A percentile compares a stretch with the other conserved stretches of the same genome.
These are phyloP conservation scores for Diphasiastrum complanatum DNA, from an alignment of 83 land plant species.

Conservation along the genomic window DNA sequence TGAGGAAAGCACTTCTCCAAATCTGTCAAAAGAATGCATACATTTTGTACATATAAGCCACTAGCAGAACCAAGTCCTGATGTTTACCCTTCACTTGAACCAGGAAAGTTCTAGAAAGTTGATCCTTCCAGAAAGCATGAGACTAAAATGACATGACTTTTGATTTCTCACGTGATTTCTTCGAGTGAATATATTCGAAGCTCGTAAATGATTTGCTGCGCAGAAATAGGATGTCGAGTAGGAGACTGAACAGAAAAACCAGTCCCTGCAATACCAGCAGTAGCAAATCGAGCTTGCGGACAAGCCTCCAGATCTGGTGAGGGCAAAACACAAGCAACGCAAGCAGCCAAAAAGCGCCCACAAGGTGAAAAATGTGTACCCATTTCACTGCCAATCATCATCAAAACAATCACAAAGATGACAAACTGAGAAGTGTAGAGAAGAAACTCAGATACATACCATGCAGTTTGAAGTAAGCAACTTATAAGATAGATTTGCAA, in stretches of 20 bases:
- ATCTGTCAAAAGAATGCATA: conserved; percentile 49
- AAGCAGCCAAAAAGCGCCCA: conserved; percentile 86
- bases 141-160: too few species aligned
- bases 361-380: conserved; percentile 98
- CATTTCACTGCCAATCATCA: conserved; percentile 71
- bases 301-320: conserved; percentile 57
- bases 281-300: conserved; percentile 18
- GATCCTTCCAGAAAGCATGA: too few species aligned
- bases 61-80: too few species aligned
- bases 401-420: background rate
- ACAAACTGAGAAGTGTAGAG: background rate
- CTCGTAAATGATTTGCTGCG: conserved; percentile 84
- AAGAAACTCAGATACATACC: background rate
- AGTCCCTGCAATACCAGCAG: conserved; percentile 31
- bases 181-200: conserved; percentile 91
- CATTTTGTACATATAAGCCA: too few species aligned
- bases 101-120: too few species aligned
- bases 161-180: conserved; percentile 89
- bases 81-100: too few species aligned
- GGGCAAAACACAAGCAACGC: conserved; percentile 87
- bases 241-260: conserved; percentile 61
- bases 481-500: background rate
- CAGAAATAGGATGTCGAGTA: conserved; percentile 76
- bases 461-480: background rate
- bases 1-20: conserved; percentile 72